Base-by-base conservation (phyloP, 257 asterid genomes). In the Penstemon newberryi region DNA sequence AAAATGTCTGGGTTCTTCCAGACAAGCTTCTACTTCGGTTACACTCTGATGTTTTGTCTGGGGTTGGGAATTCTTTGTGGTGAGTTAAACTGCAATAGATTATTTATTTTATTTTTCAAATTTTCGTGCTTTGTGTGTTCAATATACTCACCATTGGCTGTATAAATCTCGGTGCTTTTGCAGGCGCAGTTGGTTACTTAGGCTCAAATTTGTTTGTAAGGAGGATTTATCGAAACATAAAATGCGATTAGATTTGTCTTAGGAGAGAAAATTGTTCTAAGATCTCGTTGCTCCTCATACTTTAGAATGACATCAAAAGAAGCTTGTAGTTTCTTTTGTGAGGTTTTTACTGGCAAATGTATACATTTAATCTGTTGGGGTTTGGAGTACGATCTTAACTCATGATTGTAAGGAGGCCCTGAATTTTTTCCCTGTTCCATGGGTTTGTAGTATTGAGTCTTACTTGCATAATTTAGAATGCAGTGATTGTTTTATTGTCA, bases 1-100 rank as follows among this genome's bases (percentile, higher is more conserved):
- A 83, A 81, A 84, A 86, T 86, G 89, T 77, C 89, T 3, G 92
- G 92, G 63, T 81, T 86, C 82, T 86, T 86, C 76, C 92, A 86
- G 72, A 83, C 85, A 60, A 83, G 89, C 81, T 86, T 86, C 74
- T 86, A 86, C 67, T 86, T 86, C 45, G 92, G 92, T 62, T 86
- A 86, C 74, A 83, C 92, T 18, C 8, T n/a, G 9, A 40, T 13
- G 18, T 59, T 38, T 15, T 82, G 83, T 63, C 83, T 85, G 54
- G 91, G 91, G 64, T 56, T 85, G 62, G 88, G 91, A 79, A 82
- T 82, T 70, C 84, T 85, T 45, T 85, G 91, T 37, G 88, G 91
- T 85, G 68, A 80, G 81, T 70, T 42, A 43, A 69, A 37, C 12
- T 13, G 39, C 3, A 9, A 7, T 25, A 19, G 19, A 64, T 55